A percentile compares a stretch with the other conserved stretches of the same genome.
Conservation (phyloP, 1,284 basidiomycete species). For the Phaffia rhodozyma region DNA sequence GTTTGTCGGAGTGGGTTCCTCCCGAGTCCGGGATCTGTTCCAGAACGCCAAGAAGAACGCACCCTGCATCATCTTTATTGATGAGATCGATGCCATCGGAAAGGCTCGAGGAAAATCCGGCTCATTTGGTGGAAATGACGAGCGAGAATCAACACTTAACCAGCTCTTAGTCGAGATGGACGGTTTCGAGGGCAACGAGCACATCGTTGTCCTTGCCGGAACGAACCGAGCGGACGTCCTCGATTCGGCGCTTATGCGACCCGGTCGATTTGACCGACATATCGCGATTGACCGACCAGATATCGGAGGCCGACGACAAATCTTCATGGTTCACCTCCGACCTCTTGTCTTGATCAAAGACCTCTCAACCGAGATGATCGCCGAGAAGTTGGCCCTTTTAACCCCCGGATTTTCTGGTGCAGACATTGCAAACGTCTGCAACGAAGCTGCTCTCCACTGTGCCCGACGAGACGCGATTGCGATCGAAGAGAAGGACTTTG, state of each 20-base stretch:
- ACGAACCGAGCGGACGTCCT: slow-evolving; percentile 96
- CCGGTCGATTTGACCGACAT: slow-evolving; percentile 94
- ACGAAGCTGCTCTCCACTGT: slow-evolving; percentile 92
- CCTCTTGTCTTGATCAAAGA: slow-evolving; percentile 61
- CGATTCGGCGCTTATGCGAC: slow-evolving; percentile 87
- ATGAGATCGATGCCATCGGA: slow-evolving; percentile 97
- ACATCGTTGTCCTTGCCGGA: slow-evolving; percentile 91
- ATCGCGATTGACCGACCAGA: slow-evolving; percentile 93
- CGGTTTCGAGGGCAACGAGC: slow-evolving; percentile 89
- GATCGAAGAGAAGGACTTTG: slow-evolving; percentile 80
- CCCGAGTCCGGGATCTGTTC: slow-evolving; percentile 93
- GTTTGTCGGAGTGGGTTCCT: slow-evolving; percentile 98
- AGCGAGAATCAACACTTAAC: slow-evolving; percentile 94
- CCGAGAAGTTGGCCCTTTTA: slow-evolving; percentile 86
- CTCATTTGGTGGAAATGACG: slow-evolving; percentile 87
- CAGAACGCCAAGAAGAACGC: slow-evolving; percentile 95
- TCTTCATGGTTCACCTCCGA: slow-evolving; percentile 84
- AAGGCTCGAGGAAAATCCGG: slow-evolving; percentile 86
- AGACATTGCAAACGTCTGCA: slow-evolving; percentile 97
- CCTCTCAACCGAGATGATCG: slow-evolving; percentile 51
- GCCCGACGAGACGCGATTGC: slow-evolving; percentile 70
- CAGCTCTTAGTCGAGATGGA: slow-evolving; percentile 99
- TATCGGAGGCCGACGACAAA: slow-evolving; percentile 82
- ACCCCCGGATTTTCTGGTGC: slow-evolving; percentile 98
- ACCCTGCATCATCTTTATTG: slow-evolving; percentile 95